These are phyloP conservation scores for Hypoxylon subgilvum DNA, from an alignment of 495 filamentous ascomycete genomes.

Conservation along the genomic window DNA sequence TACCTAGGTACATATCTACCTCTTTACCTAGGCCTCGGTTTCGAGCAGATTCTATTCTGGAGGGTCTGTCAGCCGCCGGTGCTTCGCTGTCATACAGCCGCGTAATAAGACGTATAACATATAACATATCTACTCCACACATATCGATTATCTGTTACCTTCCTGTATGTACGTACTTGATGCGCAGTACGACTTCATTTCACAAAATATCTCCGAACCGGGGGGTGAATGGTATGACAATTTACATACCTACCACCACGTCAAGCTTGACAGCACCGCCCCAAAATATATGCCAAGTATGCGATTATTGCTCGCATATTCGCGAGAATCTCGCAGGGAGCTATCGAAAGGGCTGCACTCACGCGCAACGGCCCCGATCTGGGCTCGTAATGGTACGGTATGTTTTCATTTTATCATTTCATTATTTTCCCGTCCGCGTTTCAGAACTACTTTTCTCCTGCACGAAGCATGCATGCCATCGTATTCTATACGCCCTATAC, in stretches of 20 bases:
- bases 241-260: slow-evolving; percentile 16
- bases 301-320: slow-evolving; percentile 30
- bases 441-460: slow-evolving; percentile 27
- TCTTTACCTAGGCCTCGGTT: slow-evolving; percentile 19
- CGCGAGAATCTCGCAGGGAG: slow-evolving; percentile 18
- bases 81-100: slow-evolving; percentile 33
- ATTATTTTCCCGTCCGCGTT: slow-evolving; percentile 24
- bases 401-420: slow-evolving; percentile 8
- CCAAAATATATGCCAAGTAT: slow-evolving; percentile 6
- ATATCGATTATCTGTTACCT: slow-evolving; percentile 19
- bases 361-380: slow-evolving; percentile 11
- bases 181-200: slow-evolving; percentile 27
- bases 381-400: slow-evolving; percentile 24
- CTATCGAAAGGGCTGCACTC: slow-evolving; percentile 18
- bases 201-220: slow-evolving; percentile 33
- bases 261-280: slow-evolving; percentile 31
- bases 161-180: too few species aligned
- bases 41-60: slow-evolving; percentile 18
- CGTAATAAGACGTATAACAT: slow-evolving; percentile 33
- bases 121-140: slow-evolving; percentile 15
- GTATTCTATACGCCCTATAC: slow-evolving; percentile 10
- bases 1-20: background rate
- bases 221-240: slow-evolving; percentile 16
- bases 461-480: slow-evolving; percentile 16
- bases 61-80: slow-evolving; percentile 20